phyloP scores from a whole-genome alignment of 257 asterid species.

The Petunia axillaris region DNA sequence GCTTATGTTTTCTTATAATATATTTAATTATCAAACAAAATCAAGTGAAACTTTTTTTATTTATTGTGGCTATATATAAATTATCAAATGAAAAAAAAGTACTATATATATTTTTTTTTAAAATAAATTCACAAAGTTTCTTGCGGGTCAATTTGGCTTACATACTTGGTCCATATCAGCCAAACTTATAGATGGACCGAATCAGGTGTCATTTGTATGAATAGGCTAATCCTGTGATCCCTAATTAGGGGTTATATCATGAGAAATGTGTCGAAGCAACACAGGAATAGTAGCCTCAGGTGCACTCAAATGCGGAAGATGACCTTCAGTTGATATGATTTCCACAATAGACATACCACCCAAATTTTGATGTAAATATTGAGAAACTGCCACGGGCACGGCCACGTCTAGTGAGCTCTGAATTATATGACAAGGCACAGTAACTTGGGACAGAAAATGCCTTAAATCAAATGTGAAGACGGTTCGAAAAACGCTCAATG shows the following conservation, averaged over 20 bases:
- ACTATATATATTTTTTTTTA: too few species aligned
- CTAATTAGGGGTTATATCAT: background rate
- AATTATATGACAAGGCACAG: constrained; percentile 40
- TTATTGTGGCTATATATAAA: too few species aligned
- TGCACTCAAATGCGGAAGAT: constrained; percentile 40
- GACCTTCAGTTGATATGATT: constrained; percentile 40
- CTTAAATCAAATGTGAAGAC: constrained; percentile 37
- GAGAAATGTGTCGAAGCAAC: constrained; percentile 33
- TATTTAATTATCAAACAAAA: too few species aligned
- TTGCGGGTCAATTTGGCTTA: too few species aligned
- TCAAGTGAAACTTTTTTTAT: too few species aligned
- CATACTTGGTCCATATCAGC: too few species aligned
- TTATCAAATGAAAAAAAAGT: too few species aligned
- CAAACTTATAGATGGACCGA: too few species aligned
- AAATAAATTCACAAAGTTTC: too few species aligned
- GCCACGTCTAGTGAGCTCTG: constrained; percentile 40
- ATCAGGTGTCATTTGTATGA: too few species aligned
- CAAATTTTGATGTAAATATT: constrained; percentile 34
- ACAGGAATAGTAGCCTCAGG: constrained; percentile 35
- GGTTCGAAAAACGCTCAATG: constrained; percentile 30
- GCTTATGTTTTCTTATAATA: too few species aligned
- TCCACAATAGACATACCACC: constrained; percentile 39
- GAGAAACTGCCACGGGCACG: constrained; percentile 30
- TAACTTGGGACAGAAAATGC: constrained; percentile 24
- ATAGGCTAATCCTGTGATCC: too few species aligned